These are phyloP conservation scores for Pseudopyricularia cyperi DNA, from an alignment of 2,329 filamentous ascomycete genomes.

Conservation along the genomic window DNA sequence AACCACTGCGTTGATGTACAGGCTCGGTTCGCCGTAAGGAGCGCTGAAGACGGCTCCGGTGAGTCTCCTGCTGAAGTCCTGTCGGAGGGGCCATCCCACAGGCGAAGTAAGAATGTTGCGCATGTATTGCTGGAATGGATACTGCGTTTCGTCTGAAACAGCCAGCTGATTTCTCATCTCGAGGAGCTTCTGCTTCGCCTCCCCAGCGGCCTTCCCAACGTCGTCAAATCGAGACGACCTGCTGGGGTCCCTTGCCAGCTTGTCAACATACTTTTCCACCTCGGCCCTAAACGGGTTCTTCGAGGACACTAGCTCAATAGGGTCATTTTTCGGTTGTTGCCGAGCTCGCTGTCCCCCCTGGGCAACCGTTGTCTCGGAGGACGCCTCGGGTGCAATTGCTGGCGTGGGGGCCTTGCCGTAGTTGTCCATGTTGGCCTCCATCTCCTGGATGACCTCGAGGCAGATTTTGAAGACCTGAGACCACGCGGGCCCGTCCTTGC, in stretches of 20 bases:
- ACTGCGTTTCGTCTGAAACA: conserved; percentile 26
- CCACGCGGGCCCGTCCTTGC: conserved; percentile 69
- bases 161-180: conserved; percentile 41
- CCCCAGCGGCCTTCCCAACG: conserved; percentile 32
- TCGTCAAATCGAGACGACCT: conserved; percentile 36
- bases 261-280: conserved; percentile 30
- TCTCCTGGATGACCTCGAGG: conserved; percentile 52
- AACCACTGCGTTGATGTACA: conserved; percentile 60
- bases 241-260: conserved; percentile 32
- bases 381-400: conserved; percentile 9
- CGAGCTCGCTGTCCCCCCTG: not conserved
- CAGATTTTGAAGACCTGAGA: conserved; percentile 62
- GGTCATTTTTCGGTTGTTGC: conserved; percentile 27
- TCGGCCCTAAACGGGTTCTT: conserved; percentile 25
- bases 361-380: not conserved
- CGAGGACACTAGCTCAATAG: conserved; percentile 28
- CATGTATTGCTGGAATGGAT: conserved; percentile 8
- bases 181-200: conserved; percentile 33
- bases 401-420: conserved; percentile 34
- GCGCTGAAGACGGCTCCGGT: conserved; percentile 57
- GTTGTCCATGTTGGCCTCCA: conserved; percentile 54
- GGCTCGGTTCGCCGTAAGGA: conserved; percentile 55
- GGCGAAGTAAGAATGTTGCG: conserved; percentile 34
- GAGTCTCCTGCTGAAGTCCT: conserved; percentile 53
- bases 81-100: conserved; percentile 56